Base-by-base conservation (phyloP, 179 eudicot genomes). In the Spergularia azorica region DNA sequence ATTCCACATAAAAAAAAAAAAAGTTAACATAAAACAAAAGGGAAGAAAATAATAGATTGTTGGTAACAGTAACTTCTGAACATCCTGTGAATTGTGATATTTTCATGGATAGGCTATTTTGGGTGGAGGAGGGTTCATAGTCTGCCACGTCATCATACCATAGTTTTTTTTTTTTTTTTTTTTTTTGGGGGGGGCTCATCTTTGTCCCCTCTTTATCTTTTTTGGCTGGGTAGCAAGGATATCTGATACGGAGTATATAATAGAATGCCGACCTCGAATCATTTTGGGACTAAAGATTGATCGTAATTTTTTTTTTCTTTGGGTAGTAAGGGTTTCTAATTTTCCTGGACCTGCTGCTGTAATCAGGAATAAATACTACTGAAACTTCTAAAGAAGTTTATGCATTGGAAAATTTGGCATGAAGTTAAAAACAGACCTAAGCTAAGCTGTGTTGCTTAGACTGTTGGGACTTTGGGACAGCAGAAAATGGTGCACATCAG, bases 101-200 rank as follows among this genome's bases (percentile, higher is more conserved):
- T 80, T 63, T 67, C 75, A 52, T 66, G 80, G 72, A 77, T 77
- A 77, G 72, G 83, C 54, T 75, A 39, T 10, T 75, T 63, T 76
- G 70, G 51, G 32, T 76, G 52, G 71, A 50, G 73, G 67, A 48
- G 65, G 84, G 84, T 65, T 55, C 71, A 72, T 38, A 72, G 55
- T 10, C 48, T 76, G 83, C 83, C 83, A 81, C 83, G 39, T 81
- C 80, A 81, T 54, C n/a, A 58, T 9, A 36, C n/a, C n/a, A 72
- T 18, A 67, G 73, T 60, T 77, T 36, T 9, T 8, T 14, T 21
- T 32, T 64, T 52, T 21, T 14, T 51, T 13, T 50, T 54, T 5
- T 6, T 11, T n/a, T 38, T 17, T 57, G n/a, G n/a, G n/a, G n/a
- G 32, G 32, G 32, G 32, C 32, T 26, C 32, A 26, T 26, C 32